Conservation (phyloP, 768 basidiomycete genomes). For the Suillus paluster region DNA sequence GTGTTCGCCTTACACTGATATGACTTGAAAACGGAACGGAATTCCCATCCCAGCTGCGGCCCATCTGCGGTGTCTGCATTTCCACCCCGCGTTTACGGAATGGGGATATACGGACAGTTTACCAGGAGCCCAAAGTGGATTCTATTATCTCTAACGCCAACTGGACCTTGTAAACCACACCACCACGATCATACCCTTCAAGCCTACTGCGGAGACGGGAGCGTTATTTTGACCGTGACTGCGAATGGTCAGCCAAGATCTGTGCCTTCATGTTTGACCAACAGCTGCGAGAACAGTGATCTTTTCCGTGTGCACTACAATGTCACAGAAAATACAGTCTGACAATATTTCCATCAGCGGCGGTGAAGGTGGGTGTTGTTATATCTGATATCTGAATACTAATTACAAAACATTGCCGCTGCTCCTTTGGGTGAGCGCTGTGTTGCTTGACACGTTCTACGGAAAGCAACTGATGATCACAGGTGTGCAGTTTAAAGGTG, state of each 20-base stretch:
- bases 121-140: slow-evolving; percentile 65
- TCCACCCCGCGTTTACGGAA: slow-evolving; percentile 53
- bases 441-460: slow-evolving; percentile 73
- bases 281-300: slow-evolving; percentile 80
- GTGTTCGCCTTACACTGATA: slow-evolving; percentile 58
- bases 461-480: slow-evolving; percentile 59
- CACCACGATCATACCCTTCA: slow-evolving; percentile 70
- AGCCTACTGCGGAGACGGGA: slow-evolving; percentile 76
- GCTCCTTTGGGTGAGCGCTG: slow-evolving; percentile 82
- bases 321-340: slow-evolving; percentile 56
- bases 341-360: slow-evolving; percentile 82
- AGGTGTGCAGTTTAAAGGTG: neutral
- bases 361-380: slow-evolving; percentile 58
- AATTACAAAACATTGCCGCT: slow-evolving; percentile 60
- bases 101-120: slow-evolving; percentile 81
- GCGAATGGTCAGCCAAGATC: slow-evolving; percentile 65
- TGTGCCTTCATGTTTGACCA: neutral
- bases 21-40: slow-evolving; percentile 62
- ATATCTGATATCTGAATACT: neutral
- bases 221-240: slow-evolving; percentile 84
- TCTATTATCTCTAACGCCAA: slow-evolving; percentile 63
- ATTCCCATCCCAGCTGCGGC: slow-evolving; percentile 39
- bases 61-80: slow-evolving; percentile 36
- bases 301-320: slow-evolving; percentile 84
- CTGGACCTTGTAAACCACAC: slow-evolving; percentile 74